Evolutionary conservation across 805 yeast genomes (phyloP), one percentile per base, ranked within the genome.

Genomic region (Zygosaccharomyces bisporus): DNA sequence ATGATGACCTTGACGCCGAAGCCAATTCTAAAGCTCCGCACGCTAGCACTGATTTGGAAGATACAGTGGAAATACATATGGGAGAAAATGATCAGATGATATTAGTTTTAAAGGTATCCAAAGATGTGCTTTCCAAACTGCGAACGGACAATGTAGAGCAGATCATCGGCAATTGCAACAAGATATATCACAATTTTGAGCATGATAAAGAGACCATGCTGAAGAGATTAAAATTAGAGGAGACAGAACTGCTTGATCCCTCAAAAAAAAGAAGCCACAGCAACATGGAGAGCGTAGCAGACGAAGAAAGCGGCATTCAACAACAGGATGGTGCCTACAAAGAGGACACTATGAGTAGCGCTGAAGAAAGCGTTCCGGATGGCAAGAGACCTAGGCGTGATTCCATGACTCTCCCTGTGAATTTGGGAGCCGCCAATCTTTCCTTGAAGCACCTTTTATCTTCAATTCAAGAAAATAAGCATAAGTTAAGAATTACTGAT

Each of bases 401-500:
- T 14, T 43, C 55, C 0, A 38, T 46, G 25, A 39, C 43, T 16
- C 47, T 63, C 9, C 59, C 73, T 5, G 77, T 75, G 46, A 70
- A 73, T 45, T 66, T 79, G 42, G 91, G 91, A 3, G 88, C 90
- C 3, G 90, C 88, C 1, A 83, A 81, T 53, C 65, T 84, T 29
- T 81, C 89, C 3, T 69, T 93, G 41, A 87, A 89, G 58, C 90
- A 95, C 62, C 72, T 93, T 39, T 69, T 93, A 23, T 77, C 79
- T 6, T 77, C 83, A 1, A 88, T 93, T 43, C 96, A 88, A 51
- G 79, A 76, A 19, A 80, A 84, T 47, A 77, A 96, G 55, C 86
- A 87, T n/a, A 77, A 79, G 47, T 69, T 91, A 44, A 72, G 74
- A 14, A 70, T 93, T 24, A 80, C 87, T 8, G 98, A 91, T 57